Evolutionary conservation across 2,329 filamentous ascomycete genomes (phyloP).

Genomic region (Beauveria bassiana): DNA sequence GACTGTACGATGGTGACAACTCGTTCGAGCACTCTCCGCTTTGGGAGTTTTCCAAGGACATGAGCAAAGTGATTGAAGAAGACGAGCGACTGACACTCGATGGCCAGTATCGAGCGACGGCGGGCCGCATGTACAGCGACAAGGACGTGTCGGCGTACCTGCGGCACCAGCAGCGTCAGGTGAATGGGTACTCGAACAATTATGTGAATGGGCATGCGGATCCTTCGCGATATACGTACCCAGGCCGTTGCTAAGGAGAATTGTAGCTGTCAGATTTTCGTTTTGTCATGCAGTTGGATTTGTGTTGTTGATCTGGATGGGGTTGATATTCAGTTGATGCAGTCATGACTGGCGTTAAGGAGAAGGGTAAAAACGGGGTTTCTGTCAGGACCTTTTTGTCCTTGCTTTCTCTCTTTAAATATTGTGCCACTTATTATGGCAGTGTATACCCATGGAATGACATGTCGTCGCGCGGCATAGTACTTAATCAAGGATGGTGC

Average conservation of each 20-base stretch:
- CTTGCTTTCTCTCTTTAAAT: neutral
- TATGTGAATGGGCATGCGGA: conserved; percentile 1
- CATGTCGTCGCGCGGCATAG: neutral
- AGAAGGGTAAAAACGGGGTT: neutral
- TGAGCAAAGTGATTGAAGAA: neutral
- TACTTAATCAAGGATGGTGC: neutral
- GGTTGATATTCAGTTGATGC: neutral
- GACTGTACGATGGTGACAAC: conserved; percentile 8
- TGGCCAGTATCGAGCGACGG: neutral
- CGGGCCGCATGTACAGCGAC: neutral
- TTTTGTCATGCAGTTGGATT: neutral
- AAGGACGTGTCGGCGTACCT: conserved; percentile 6
- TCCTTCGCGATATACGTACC: neutral
- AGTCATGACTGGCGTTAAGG: neutral
- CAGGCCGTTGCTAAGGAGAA: neutral
- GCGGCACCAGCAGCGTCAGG: conserved; percentile 4
- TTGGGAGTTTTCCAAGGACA: neutral
- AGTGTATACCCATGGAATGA: neutral
- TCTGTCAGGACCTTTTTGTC: neutral
- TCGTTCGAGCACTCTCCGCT: conserved; percentile 5
- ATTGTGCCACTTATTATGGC: neutral
- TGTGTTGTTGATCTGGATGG: neutral
- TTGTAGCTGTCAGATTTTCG: neutral
- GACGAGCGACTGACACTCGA: neutral
- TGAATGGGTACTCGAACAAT: conserved; percentile 3